Conservation (phyloP, 208 protist species). For the Tetramitus jugosus region DNA sequence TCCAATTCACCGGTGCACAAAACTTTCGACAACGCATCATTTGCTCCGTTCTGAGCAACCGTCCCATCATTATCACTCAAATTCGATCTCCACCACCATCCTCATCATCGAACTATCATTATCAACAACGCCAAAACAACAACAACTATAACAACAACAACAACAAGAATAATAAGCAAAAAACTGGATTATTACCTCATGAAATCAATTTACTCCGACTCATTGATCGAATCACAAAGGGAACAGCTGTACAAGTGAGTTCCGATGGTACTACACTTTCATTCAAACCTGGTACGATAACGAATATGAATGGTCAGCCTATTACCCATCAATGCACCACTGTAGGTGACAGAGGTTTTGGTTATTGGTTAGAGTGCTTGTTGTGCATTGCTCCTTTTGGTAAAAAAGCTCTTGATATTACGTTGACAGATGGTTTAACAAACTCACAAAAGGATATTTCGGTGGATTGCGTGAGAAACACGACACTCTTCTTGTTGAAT, state of each 20-base stretch:
- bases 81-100: too few relatives aligned
- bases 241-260: constrained; percentile 12
- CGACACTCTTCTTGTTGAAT: constrained; percentile 1
- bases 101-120: too few relatives aligned
- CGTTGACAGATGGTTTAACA: constrained; percentile 23
- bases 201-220: constrained; percentile 1
- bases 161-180: too few relatives aligned
- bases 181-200: background rate
- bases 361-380: constrained; percentile 26
- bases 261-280: background rate
- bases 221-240: constrained; percentile 17
- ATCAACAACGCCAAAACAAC: too few relatives aligned
- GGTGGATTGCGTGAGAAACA: constrained; percentile 11
- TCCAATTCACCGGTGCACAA: too few relatives aligned
- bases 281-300: constrained; percentile 15
- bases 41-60: too few relatives aligned
- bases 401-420: background rate
- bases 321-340: background rate
- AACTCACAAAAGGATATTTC: constrained; percentile 14
- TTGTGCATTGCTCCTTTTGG: constrained; percentile 24
- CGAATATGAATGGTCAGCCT: background rate
- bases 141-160: too few relatives aligned
- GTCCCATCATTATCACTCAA: too few relatives aligned
- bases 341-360: constrained; percentile 21
- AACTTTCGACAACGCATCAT: too few relatives aligned